phyloP scores from a whole-genome alignment of 352 stramenopile species.

The Blastocystis sp. region DNA sequence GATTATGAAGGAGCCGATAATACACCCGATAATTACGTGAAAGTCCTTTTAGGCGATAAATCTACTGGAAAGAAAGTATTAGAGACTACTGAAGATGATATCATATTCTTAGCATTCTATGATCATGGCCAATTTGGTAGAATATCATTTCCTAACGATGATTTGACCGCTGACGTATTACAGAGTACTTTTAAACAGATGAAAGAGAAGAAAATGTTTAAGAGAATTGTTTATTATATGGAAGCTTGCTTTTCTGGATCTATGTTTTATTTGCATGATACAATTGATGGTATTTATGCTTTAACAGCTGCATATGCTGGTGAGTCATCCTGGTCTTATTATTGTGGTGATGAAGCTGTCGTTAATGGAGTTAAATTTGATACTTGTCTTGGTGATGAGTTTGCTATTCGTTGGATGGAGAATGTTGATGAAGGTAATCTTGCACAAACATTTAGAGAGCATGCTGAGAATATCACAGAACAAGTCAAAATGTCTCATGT shows the following conservation, averaged over 20 bases:
- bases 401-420: conserved; percentile 70
- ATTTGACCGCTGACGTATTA: conserved; percentile 55
- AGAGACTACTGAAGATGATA: conserved; percentile 56
- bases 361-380: conserved; percentile 53
- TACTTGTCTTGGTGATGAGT: conserved; percentile 63
- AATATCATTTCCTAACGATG: conserved; percentile 56
- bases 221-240: conserved; percentile 68
- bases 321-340: conserved; percentile 65
- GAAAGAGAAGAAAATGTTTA: conserved; percentile 60
- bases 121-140: conserved; percentile 64
- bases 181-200: conserved; percentile 55
- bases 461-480: conserved; percentile 55
- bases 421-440: conserved; percentile 61
- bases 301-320: conserved; percentile 63
- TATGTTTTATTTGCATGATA: conserved; percentile 63
- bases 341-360: conserved; percentile 49
- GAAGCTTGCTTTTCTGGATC: conserved; percentile 70
- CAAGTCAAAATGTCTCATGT: conserved; percentile 61
- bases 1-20: conserved; percentile 45
- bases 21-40: conserved; percentile 62
- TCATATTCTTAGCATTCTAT: conserved; percentile 72
- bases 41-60: conserved; percentile 59
- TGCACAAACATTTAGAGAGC: conserved; percentile 56
- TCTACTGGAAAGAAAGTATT: conserved; percentile 55
- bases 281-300: conserved; percentile 60